Evolutionary conservation across 805 yeast genomes (phyloP).

Genomic region (Cyberlindnera veronae): DNA sequence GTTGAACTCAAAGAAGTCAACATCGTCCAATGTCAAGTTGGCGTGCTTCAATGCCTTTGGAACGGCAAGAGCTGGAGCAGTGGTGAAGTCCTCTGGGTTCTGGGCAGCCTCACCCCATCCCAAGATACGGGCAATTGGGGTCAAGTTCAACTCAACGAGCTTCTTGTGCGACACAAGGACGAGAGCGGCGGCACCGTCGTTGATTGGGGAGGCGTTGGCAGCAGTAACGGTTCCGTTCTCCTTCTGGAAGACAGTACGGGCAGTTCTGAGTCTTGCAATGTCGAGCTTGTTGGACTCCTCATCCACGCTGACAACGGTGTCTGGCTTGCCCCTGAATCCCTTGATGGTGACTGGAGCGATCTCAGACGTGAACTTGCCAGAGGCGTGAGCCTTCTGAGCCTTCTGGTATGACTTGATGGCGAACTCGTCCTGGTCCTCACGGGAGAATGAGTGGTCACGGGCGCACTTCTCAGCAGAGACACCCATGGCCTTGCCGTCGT

Average conservation of each 20-base stretch:
- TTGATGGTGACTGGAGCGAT: constrained; percentile 85
- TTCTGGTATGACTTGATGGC: constrained; percentile 83
- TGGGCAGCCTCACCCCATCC: constrained; percentile 99
- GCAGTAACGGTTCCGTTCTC: constrained; percentile 97
- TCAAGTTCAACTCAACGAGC: constrained; percentile 79
- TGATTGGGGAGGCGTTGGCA: constrained; percentile 92
- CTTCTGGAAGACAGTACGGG: constrained; percentile 92
- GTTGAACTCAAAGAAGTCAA: constrained; percentile 92
- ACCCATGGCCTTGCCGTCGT: constrained; percentile 89
- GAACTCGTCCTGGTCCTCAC: constrained; percentile 87
- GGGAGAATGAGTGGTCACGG: constrained; percentile 64
- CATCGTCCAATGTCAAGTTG: constrained; percentile 54
- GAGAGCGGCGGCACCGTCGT: constrained; percentile 98
- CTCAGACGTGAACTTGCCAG: constrained; percentile 79
- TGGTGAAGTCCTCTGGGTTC: constrained; percentile 91
- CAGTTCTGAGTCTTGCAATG: constrained; percentile 70
- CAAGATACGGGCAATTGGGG: constrained; percentile 81
- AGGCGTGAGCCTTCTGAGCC: constrained; percentile 76
- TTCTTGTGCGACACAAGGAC: constrained; percentile 81
- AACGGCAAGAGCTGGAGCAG: constrained; percentile 91
- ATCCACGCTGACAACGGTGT: constrained; percentile 25
- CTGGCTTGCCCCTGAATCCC: constrained; percentile 91
- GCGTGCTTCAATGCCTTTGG: constrained; percentile 87
- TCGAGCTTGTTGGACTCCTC: constrained; percentile 82
- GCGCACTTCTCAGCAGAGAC: constrained; percentile 97